Evolutionary conservation across 768 basidiomycete genomes (phyloP), one percentile per base, ranked within the genome.

Genomic region (Auriscalpium microsporum): DNA sequence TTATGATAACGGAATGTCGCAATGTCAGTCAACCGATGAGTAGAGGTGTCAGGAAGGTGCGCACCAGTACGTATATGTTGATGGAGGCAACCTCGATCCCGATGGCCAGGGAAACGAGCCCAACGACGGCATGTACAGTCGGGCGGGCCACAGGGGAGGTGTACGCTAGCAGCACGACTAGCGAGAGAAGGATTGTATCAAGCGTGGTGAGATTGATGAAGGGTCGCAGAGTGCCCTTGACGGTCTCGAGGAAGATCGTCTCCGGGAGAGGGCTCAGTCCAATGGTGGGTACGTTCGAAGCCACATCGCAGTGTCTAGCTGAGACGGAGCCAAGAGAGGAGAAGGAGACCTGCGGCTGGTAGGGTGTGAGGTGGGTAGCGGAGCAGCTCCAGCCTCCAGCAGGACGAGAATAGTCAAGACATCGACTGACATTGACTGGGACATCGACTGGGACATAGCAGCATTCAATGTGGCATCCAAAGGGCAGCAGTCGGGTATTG

Each of bases 141-240:
- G 37, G 52, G 17, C 58, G 45, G 11, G 42, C 28, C 17, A 48
- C 34, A 8, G 58, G 52, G 21, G 48, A 53, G 19, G 50, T 34
- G 11, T 59, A 46, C 8, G 57, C 44, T 14, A 59, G 52, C 4
- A 54, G 6, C 38, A 58, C 11, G 45, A 59, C 57, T 33, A 38
- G 35, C 44, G 53, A 10, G 50, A 59, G 35, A 35, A 57, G 56
- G 52, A 52, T 47, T 8, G n/a, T 36, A 40, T 59, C 58, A 9
- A 59, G 52, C 52, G 53, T 36, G 36, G 58, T 53, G 35, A 59
- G 56, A 10, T 59, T 46, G 48, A 59, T 50, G 48, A 51, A 45
- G 45, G 54, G 53, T 17, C 52, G 53, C 17, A 59, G 52, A n/a
- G 53, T 3, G 44, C 58, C 56, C 56, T 58, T 53, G 56, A 57